A percentile compares a stretch with the other conserved stretches of the same genome.
These are phyloP conservation scores for Fragaria nilgerrensis DNA, from an alignment of 306 rosid genomes.

Conservation along the genomic window DNA sequence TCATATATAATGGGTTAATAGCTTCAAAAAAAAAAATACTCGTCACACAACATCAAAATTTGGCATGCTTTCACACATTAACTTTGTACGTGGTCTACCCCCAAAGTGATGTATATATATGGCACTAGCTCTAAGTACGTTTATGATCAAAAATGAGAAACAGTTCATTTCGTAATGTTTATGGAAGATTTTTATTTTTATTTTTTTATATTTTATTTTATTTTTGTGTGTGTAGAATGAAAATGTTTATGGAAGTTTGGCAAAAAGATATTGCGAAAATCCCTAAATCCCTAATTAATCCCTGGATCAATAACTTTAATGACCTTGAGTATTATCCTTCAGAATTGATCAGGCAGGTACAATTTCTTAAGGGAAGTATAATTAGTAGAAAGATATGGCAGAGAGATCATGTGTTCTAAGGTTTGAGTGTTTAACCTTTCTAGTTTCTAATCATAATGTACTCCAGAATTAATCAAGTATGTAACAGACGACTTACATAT, in stretches of 20 bases:
- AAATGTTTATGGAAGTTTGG: neutral
- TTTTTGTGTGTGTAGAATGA: too few relatives aligned
- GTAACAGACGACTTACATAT: neutral
- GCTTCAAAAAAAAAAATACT: too few relatives aligned
- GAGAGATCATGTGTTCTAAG: neutral
- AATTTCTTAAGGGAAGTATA: neutral
- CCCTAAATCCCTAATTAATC: neutral
- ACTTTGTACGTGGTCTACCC: too few relatives aligned
- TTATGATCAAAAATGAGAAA: too few relatives aligned
- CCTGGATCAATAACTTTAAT: neutral
- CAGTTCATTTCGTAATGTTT: too few relatives aligned
- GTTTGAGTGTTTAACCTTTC: neutral
- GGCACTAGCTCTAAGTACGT: neutral
- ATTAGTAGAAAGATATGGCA: neutral
- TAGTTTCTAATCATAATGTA: neutral
- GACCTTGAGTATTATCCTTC: neutral
- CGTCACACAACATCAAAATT: neutral
- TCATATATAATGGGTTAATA: neutral
- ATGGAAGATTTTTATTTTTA: too few relatives aligned
- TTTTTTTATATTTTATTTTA: too few relatives aligned
- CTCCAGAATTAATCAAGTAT: neutral
- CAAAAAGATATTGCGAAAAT: neutral
- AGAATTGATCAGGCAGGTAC: neutral
- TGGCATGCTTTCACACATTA: neutral
- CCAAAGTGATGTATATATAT: too few relatives aligned